Percentiles rank a stretch among this genome's conserved stretches.
These are phyloP conservation scores for Samsoniella hepiali DNA, from an alignment of 2,329 filamentous ascomycete species.

Conservation along the genomic window DNA sequence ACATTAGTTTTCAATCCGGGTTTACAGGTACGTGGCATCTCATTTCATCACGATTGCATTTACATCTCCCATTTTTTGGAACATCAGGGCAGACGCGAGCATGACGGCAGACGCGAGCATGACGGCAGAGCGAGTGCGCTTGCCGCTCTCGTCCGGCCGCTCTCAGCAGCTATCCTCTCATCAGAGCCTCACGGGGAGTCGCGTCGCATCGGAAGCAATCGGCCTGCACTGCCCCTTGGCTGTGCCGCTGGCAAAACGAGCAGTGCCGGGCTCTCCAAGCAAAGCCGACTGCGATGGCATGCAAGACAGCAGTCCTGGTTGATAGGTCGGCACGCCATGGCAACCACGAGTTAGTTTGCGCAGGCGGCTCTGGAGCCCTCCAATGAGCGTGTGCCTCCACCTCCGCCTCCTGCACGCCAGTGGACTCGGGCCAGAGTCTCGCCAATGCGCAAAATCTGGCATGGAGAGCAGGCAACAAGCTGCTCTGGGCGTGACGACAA, in stretches of 20 bases:
- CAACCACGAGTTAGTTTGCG: conserved; percentile 9
- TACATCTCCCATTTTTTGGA: not conserved
- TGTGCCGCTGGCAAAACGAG: not conserved
- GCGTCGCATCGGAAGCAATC: conserved; percentile 10
- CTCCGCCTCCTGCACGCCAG: conserved; percentile 18
- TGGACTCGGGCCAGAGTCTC: conserved; percentile 12
- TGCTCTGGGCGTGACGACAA: not conserved
- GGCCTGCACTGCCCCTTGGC: conserved; percentile 4
- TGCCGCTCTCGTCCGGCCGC: not conserved
- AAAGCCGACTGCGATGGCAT: conserved; percentile 1
- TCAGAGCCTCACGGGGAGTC: not conserved
- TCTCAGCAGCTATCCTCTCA: not conserved
- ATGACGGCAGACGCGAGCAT: not conserved
- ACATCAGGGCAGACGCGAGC: not conserved
- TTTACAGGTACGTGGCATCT: conserved; percentile 6
- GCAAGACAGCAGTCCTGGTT: conserved; percentile 13
- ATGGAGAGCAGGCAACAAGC: not conserved
- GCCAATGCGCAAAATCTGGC: conserved; percentile 15
- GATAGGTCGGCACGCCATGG: conserved; percentile 15
- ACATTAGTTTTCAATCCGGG: conserved; percentile 7
- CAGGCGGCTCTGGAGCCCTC: conserved; percentile 13
- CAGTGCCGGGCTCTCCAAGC: not conserved
- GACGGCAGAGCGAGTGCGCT: not conserved
- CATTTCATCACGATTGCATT: not conserved
- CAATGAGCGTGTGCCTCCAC: conserved; percentile 11